phyloP scores from a whole-genome alignment of 768 basidiomycete genomes.

The Pleurotus djamor region DNA sequence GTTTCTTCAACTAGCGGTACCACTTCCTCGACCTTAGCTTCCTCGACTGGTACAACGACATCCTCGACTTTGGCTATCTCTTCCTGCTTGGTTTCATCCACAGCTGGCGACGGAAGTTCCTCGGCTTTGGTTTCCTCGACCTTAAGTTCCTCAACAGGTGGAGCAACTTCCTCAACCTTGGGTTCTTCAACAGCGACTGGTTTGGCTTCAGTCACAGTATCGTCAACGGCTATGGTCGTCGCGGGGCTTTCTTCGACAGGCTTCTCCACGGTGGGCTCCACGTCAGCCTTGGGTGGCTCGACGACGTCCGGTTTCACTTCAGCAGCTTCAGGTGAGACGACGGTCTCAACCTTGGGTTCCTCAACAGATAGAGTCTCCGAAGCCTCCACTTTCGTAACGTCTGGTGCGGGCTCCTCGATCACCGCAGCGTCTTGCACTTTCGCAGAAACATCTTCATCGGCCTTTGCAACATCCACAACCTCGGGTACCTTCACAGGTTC shows the following conservation, averaged over 20 bases:
- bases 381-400: too few relatives aligned
- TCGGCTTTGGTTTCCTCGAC: too few relatives aligned
- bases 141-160: not conserved
- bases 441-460: not conserved
- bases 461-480: not conserved
- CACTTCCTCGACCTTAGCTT: too few relatives aligned
- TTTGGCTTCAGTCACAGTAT: not conserved
- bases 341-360: not conserved
- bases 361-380: not conserved
- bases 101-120: too few relatives aligned
- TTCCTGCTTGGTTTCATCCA: too few relatives aligned
- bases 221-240: too few relatives aligned
- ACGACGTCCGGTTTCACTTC: not conserved
- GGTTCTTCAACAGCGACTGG: not conserved
- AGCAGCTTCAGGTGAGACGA: not conserved
- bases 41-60: too few relatives aligned
- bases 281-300: not conserved
- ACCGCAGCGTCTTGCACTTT: not conserved
- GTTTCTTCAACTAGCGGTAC: too few relatives aligned
- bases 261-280: not conserved
- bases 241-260: not conserved
- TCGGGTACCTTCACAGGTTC: not conserved
- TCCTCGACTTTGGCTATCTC: too few relatives aligned
- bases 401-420: too few relatives aligned
- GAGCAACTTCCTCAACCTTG: not conserved